Evolutionary conservation across 106 monocot species (phyloP).

Genomic region (Allium sativum): DNA sequence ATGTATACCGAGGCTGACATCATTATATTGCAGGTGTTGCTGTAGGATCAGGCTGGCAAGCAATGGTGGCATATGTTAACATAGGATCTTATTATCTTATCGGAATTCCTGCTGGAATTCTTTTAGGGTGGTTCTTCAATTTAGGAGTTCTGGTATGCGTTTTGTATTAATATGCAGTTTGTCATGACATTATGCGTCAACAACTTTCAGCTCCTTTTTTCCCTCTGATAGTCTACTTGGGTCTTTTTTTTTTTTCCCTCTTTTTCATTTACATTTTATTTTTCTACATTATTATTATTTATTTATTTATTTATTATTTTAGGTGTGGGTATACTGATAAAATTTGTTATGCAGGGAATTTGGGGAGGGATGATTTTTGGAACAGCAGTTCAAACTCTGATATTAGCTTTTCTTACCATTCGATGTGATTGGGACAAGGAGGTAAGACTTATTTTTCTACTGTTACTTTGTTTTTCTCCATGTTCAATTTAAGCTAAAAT

Average conservation of each 20-base stretch:
- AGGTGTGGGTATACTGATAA: background rate
- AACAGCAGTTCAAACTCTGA: constrained; percentile 66
- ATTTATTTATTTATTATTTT: too few relatives aligned
- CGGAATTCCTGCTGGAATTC: constrained; percentile 48
- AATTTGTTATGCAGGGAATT: constrained; percentile 42
- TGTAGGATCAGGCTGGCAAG: constrained; percentile 72
- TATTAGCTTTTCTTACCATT: constrained; percentile 46
- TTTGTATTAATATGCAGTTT: background rate
- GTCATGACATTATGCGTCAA: too few relatives aligned
- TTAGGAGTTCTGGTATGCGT: constrained; percentile 45
- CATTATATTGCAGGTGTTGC: constrained; percentile 40
- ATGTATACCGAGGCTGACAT: background rate
- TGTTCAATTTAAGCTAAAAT: background rate
- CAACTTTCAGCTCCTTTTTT: background rate
- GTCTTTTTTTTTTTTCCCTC: too few relatives aligned
- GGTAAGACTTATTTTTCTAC: constrained; percentile 13
- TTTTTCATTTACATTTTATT: too few relatives aligned
- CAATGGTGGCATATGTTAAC: constrained; percentile 59
- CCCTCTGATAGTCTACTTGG: background rate
- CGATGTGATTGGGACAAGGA: constrained; percentile 71
- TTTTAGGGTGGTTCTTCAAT: constrained; percentile 56
- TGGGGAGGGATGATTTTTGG: constrained; percentile 88
- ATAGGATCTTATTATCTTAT: constrained; percentile 58
- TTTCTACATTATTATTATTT: too few relatives aligned
- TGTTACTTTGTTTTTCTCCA: too few relatives aligned